Percentiles rank a stretch among this genome's conserved stretches.
phyloP scores from a whole-genome alignment of 73 alveolate genomes.

The Paramecium primaurelia region DNA sequence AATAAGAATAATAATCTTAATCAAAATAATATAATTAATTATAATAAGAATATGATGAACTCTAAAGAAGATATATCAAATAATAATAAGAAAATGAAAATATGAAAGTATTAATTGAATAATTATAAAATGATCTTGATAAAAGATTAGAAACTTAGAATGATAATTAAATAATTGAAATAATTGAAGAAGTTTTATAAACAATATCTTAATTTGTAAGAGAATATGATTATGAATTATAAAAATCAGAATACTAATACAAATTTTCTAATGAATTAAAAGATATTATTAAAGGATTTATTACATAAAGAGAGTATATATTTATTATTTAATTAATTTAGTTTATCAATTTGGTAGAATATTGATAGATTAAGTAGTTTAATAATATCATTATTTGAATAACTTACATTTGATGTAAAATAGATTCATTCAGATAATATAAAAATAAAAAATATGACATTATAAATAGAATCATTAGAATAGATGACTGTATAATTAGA shows the following conservation, averaged over 20 bases:
- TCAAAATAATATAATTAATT: neutral
- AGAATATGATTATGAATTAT: slow-evolving; percentile 9
- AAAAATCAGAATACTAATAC: neutral
- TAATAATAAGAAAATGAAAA: neutral
- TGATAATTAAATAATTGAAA: neutral
- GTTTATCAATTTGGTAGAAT: neutral
- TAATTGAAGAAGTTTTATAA: neutral
- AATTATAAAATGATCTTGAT: neutral
- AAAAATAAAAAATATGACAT: neutral
- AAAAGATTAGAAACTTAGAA: neutral
- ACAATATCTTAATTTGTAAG: slow-evolving; percentile 31
- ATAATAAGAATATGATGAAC: neutral
- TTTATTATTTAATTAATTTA: neutral
- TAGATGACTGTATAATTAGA: slow-evolving; percentile 35
- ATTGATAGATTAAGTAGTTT: slow-evolving; percentile 6
- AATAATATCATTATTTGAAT: neutral
- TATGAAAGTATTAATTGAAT: neutral
- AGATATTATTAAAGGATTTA: neutral
- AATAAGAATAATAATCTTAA: neutral
- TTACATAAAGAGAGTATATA: neutral
- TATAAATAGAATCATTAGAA: slow-evolving; percentile 31
- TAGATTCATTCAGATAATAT: neutral
- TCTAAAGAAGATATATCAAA: neutral
- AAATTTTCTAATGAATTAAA: neutral
- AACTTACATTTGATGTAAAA: slow-evolving; percentile 10